Evolutionary conservation across 225 moss, liverwort and hornwort species (phyloP).

Genomic region (Pleurozium schreberi): DNA sequence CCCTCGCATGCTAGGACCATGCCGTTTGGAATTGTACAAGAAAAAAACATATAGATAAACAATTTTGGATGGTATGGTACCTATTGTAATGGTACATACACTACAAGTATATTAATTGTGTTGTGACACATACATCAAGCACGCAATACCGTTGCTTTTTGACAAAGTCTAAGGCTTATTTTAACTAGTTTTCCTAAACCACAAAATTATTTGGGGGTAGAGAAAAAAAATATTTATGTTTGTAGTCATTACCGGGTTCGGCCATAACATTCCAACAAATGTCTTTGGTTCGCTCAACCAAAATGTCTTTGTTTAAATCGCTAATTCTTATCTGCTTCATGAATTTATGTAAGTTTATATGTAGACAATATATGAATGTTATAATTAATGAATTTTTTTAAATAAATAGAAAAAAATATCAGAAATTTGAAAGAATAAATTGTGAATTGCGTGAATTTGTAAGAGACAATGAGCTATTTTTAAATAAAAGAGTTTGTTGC

Average conservation of each 20-base stretch:
- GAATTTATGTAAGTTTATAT: background rate
- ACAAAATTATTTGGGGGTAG: rapidly evolving
- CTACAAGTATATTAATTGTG: rapidly evolving
- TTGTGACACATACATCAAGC: no score
- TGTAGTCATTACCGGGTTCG: constrained; percentile 29
- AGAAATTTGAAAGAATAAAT: background rate
- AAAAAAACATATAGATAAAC: no score
- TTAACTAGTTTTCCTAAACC: background rate
- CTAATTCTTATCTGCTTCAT: constrained; percentile 25
- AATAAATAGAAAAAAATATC: background rate
- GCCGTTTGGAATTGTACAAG: no score
- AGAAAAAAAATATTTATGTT: background rate
- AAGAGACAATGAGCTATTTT: background rate
- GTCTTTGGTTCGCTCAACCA: constrained; percentile 42
- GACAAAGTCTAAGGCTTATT: background rate
- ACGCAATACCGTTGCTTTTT: background rate
- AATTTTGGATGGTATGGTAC: background rate
- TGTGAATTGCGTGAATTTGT: background rate
- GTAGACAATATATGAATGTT: background rate
- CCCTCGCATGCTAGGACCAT: no score
- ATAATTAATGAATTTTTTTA: background rate
- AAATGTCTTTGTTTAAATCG: constrained; percentile 64
- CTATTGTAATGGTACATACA: background rate
- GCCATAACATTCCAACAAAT: constrained; percentile 62
- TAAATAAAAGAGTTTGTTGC: background rate